Evolutionary conservation across 306 rosid species (phyloP).

Genomic region (Cicer pinnatifidum): DNA sequence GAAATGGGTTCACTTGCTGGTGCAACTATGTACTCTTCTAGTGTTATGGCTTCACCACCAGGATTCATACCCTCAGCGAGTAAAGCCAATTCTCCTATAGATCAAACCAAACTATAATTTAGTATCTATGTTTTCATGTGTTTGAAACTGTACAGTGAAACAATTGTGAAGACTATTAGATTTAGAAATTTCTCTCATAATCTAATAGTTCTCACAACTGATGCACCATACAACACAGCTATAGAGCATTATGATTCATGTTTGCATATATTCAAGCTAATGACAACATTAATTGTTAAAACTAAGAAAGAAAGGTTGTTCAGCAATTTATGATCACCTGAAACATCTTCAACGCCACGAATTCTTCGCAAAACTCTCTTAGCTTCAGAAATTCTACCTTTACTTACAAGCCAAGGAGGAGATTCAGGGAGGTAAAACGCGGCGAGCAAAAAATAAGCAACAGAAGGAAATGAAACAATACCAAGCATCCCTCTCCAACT

Average conservation of each 20-base stretch:
- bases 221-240: too few relatives aligned
- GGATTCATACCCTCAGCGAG: constrained; percentile 84
- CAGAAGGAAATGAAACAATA: constrained; percentile 69
- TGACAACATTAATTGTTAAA: not conserved
- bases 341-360: constrained; percentile 76
- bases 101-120: constrained; percentile 29
- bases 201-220: too few relatives aligned
- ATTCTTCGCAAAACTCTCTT: constrained; percentile 73
- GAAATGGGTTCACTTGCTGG: constrained; percentile 57
- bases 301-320: not conserved
- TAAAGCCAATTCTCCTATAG: constrained; percentile 83
- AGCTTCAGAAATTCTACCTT: constrained; percentile 79
- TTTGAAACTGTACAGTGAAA: too few relatives aligned
- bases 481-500: constrained; percentile 93
- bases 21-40: constrained; percentile 86
- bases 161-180: too few relatives aligned
- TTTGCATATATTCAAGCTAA: not conserved
- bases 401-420: constrained; percentile 96
- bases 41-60: constrained; percentile 67
- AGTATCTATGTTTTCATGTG: too few relatives aligned
- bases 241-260: not conserved
- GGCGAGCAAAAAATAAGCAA: constrained; percentile 62
- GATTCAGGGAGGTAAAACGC: constrained; percentile 83
- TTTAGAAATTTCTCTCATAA: too few relatives aligned
- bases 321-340: constrained; percentile 57